phyloP scores from a whole-genome alignment of 208 protist species.

The Hexamita inflata region DNA sequence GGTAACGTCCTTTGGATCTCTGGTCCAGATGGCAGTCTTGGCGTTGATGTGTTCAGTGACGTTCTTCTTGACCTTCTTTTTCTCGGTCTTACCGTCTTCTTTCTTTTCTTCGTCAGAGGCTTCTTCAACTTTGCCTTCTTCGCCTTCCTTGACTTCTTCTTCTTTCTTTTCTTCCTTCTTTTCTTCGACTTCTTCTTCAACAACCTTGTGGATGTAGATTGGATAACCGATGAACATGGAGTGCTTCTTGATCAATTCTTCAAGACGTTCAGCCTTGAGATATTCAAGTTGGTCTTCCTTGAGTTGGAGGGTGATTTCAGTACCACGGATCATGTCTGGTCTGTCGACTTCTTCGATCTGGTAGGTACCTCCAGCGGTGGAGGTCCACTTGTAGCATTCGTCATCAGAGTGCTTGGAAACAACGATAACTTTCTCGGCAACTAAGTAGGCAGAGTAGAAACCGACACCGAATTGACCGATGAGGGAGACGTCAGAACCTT shows the following conservation, averaged over 20 bases:
- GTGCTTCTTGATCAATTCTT: conserved; percentile 82
- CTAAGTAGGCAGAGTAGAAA: conserved; percentile 98
- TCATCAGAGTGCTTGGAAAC: conserved; percentile 88
- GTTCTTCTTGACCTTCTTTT: conserved; percentile 53
- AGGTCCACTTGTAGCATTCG: conserved; percentile 88
- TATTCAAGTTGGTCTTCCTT: conserved; percentile 93
- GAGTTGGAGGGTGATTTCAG: conserved; percentile 78
- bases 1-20: conserved; percentile 74
- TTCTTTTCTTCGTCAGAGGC: conserved; percentile 41
- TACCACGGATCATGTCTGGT: conserved; percentile 75
- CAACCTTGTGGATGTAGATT: conserved; percentile 68
- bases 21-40: conserved; percentile 89
- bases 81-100: conserved; percentile 57
- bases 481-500: conserved; percentile 79
- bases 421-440: conserved; percentile 85
- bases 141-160: conserved; percentile 51
- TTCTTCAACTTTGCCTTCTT: conserved; percentile 59
- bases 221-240: conserved; percentile 95
- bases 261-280: conserved; percentile 67
- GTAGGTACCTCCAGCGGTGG: conserved; percentile 81
- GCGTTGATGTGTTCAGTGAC: conserved; percentile 91
- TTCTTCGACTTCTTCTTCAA: conserved; percentile 47
- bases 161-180: conserved; percentile 58
- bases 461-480: conserved; percentile 99
- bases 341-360: conserved; percentile 66